phyloP scores from a whole-genome alignment of 495 filamentous ascomycete genomes.

The Xylaria castorea region DNA sequence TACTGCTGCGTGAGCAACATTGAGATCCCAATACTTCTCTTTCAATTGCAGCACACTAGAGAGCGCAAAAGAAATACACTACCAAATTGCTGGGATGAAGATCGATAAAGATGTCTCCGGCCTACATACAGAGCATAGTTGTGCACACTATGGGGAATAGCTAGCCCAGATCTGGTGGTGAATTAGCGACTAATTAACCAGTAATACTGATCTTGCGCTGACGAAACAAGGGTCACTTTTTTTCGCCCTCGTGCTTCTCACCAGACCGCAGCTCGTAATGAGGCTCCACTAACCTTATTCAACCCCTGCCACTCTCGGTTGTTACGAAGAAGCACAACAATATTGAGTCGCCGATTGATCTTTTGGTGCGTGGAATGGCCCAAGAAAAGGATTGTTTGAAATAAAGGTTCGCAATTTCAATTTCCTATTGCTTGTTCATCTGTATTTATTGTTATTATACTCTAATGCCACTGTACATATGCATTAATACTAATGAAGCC shows the following conservation, averaged over 20 bases:
- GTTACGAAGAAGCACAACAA: not conserved
- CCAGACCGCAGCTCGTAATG: slow-evolving; percentile 15
- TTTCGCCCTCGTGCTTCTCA: slow-evolving; percentile 11
- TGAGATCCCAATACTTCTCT: slow-evolving; percentile 12
- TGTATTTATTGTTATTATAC: not conserved
- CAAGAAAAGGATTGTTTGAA: not conserved
- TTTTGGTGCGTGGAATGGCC: slow-evolving; percentile 1
- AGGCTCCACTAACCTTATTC: slow-evolving; percentile 26
- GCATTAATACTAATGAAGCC: not conserved
- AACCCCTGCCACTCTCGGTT: not conserved
- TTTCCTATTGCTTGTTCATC: not conserved
- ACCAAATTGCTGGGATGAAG: not conserved
- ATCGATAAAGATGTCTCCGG: slow-evolving; percentile 13
- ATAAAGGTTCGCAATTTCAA: not conserved
- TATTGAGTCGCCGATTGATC: slow-evolving; percentile 8
- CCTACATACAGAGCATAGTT: not conserved
- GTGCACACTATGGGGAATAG: not conserved
- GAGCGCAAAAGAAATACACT: slow-evolving; percentile 1
- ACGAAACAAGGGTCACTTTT: not conserved
- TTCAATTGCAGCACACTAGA: not conserved
- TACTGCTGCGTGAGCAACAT: slow-evolving; percentile 7
- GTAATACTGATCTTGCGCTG: not conserved
- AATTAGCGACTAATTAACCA: slow-evolving; percentile 21
- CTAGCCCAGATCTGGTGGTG: not conserved
- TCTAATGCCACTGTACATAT: not conserved